Conservation (phyloP, 2,329 filamentous ascomycete genomes). For the Fragosphaeria purpurea region DNA sequence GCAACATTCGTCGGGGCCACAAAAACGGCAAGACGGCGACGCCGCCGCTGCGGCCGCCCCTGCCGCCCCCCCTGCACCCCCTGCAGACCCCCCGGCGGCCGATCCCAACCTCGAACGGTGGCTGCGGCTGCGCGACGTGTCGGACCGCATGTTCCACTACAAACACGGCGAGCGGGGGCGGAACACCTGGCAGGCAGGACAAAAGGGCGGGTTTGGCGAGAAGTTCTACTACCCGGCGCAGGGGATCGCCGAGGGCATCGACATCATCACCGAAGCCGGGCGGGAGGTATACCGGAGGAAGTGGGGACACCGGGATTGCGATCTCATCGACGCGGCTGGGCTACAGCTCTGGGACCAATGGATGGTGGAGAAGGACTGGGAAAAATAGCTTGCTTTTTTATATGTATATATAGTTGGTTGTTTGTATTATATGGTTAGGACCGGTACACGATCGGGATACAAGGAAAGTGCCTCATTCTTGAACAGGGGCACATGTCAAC, state of each 20-base stretch:
- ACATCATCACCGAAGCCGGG: constrained; percentile 36
- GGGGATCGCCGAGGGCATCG: constrained; percentile 33
- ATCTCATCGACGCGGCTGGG: constrained; percentile 22
- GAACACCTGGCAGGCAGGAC: constrained; percentile 43
- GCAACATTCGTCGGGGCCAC: too few relatives aligned
- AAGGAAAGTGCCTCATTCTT: too few relatives aligned
- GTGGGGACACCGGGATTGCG: constrained; percentile 32
- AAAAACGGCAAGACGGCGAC: too few relatives aligned
- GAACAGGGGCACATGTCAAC: too few relatives aligned
- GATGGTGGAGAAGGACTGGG: constrained; percentile 1
- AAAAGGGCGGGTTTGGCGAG: constrained; percentile 41
- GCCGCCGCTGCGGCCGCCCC: too few relatives aligned
- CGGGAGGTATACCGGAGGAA: constrained; percentile 25
- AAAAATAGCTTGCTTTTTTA: too few relatives aligned
- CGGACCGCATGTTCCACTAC: constrained; percentile 30
- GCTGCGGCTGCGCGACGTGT: constrained; percentile 16
- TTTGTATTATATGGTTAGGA: too few relatives aligned
- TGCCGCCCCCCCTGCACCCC: too few relatives aligned
- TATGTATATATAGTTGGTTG: too few relatives aligned
- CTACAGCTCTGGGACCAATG: constrained; percentile 4
- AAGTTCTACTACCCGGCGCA: constrained; percentile 40
- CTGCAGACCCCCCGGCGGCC: too few relatives aligned
- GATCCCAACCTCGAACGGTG: constrained; percentile 21
- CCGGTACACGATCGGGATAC: too few relatives aligned
- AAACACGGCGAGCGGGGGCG: constrained; percentile 31